phyloP scores from a whole-genome alignment of 2,329 filamentous ascomycete genomes.

The Dactylellina sp. region DNA sequence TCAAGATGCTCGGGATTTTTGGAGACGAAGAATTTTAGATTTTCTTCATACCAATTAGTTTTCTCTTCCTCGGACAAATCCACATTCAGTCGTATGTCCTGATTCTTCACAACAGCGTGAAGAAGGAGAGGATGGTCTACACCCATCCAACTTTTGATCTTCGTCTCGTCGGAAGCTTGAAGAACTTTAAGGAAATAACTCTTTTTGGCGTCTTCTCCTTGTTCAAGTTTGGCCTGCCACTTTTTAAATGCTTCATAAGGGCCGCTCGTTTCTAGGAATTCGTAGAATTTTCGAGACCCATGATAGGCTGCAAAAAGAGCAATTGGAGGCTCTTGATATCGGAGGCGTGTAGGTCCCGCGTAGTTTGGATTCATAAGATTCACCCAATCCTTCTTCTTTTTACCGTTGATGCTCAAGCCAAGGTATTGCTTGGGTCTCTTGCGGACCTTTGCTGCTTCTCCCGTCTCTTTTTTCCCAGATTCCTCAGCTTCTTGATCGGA shows the following conservation, averaged over 20 bases:
- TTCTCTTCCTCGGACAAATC: constrained; percentile 18
- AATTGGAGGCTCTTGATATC: constrained; percentile 68
- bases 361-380: constrained; percentile 69
- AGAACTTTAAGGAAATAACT: constrained; percentile 31
- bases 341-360: constrained; percentile 63
- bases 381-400: constrained; percentile 80
- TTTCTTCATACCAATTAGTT: constrained; percentile 59
- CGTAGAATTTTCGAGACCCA: constrained; percentile 63
- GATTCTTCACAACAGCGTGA: constrained; percentile 60
- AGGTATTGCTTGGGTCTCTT: constrained; percentile 76
- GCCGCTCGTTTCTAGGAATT: constrained; percentile 81
- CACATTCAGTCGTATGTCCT: not conserved
- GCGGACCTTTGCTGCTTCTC: constrained; percentile 28
- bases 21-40: constrained; percentile 73
- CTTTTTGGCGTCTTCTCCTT: constrained; percentile 9
- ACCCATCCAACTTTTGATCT: constrained; percentile 57
- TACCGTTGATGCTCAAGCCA: constrained; percentile 79
- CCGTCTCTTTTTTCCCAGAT: constrained; percentile 47
- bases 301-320: constrained; percentile 23
- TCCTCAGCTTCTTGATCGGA: constrained; percentile 52
- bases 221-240: constrained; percentile 10
- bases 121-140: constrained; percentile 56
- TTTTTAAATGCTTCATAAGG: constrained; percentile 70
- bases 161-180: constrained; percentile 30
- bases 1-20: constrained; percentile 73